Percentiles rank a stretch among this genome's conserved stretches.
phyloP scores from a whole-genome alignment of 306 rosid species.

The Datisca glomerata region DNA sequence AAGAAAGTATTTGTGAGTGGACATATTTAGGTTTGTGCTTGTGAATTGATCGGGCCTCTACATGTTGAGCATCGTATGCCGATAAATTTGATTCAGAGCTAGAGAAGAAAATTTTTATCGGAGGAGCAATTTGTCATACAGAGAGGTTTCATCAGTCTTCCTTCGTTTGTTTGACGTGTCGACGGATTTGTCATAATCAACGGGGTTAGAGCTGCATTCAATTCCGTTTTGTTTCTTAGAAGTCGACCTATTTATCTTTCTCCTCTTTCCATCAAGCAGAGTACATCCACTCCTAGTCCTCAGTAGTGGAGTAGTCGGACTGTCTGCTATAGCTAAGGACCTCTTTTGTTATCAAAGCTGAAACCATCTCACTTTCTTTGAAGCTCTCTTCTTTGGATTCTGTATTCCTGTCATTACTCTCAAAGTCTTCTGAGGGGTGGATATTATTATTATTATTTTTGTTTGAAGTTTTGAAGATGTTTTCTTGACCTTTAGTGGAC shows the following conservation, averaged over 20 bases:
- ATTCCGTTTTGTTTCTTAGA: conserved; percentile 27
- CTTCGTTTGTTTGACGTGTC: conserved; percentile 35
- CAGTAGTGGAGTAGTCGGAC: conserved; percentile 20
- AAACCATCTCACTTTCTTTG: conserved; percentile 12
- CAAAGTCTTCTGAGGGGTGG: conserved; percentile 4
- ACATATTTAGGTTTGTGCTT: too few relatives aligned
- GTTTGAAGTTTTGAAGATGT: too few relatives aligned
- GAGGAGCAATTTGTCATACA: too few relatives aligned
- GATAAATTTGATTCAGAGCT: too few relatives aligned
- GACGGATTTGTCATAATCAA: conserved; percentile 19
- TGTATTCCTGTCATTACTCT: too few relatives aligned
- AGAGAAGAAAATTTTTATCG: too few relatives aligned
- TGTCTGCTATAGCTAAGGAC: conserved; percentile 4
- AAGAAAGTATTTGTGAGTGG: too few relatives aligned
- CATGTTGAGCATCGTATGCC: too few relatives aligned
- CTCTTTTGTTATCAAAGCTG: conserved; percentile 4
- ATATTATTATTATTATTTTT: conserved; percentile 14
- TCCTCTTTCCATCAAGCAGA: conserved; percentile 30
- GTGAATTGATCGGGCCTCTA: too few relatives aligned
- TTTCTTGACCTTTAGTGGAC: conserved; percentile 25
- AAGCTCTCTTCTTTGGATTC: conserved; percentile 19
- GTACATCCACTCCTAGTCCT: conserved; percentile 3
- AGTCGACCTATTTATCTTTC: conserved; percentile 22
- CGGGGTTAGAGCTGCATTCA: conserved; percentile 11
- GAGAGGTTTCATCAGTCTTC: too few relatives aligned